These are phyloP conservation scores for Botrytis deweyae DNA, from an alignment of 2,329 filamentous ascomycete genomes.

Conservation along the genomic window DNA sequence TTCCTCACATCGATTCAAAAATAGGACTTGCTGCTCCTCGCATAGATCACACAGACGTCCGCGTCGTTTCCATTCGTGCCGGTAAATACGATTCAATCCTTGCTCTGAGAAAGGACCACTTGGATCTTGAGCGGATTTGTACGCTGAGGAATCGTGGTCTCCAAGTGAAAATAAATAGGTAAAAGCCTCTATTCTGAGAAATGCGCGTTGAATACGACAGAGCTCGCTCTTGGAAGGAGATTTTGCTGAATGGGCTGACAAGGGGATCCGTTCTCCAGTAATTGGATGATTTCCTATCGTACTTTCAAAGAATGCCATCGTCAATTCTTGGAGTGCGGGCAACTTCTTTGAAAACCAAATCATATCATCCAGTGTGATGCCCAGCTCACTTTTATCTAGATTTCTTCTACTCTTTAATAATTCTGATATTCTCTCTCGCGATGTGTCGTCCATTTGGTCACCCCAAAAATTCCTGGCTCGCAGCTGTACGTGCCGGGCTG, in stretches of 20 bases:
- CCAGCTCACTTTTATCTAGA: background rate
- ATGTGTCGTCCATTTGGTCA: background rate
- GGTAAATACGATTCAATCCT: background rate
- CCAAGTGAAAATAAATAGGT: background rate
- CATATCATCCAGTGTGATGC: background rate
- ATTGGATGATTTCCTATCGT: background rate
- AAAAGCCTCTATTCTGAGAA: background rate
- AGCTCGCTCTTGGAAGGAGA: background rate
- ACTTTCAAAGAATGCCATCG: background rate
- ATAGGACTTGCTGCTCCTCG: background rate
- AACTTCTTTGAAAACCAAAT: background rate
- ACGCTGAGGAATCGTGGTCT: no score
- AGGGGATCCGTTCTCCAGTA: background rate
- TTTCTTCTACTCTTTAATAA: background rate
- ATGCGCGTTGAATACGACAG: background rate
- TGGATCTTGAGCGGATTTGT: background rate
- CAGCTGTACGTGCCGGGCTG: background rate
- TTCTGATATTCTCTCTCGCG: background rate
- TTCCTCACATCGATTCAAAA: background rate
- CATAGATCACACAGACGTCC: background rate
- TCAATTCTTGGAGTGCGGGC: background rate
- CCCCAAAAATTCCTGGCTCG: rapidly evolving
- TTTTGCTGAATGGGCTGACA: background rate
- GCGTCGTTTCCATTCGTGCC: background rate
- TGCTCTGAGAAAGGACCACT: background rate